A percentile compares a stretch with the other conserved stretches of the same genome.
phyloP scores from a whole-genome alignment of 441 rosid genomes.

The Flueggea neowawraea region DNA sequence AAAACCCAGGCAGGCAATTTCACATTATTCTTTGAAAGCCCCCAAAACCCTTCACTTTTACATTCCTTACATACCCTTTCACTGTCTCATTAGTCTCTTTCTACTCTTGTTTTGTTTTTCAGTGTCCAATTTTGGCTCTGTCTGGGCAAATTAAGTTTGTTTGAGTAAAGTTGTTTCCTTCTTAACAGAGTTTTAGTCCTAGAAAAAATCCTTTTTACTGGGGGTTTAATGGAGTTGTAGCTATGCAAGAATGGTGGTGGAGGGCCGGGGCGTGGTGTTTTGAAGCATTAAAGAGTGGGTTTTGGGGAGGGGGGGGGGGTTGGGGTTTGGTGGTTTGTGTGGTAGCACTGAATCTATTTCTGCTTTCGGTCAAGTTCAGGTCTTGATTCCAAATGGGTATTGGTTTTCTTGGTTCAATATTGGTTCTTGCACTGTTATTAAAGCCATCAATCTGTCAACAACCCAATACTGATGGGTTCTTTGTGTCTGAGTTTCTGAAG shows the following conservation, averaged over 20 bases:
- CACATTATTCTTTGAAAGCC: slow-evolving; percentile 21
- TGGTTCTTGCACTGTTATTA: slow-evolving; percentile 56
- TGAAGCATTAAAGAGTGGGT: slow-evolving; percentile 11
- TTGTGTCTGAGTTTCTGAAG: slow-evolving; percentile 61
- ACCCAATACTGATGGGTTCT: slow-evolving; percentile 89
- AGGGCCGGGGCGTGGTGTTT: neutral
- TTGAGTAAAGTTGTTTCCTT: neutral
- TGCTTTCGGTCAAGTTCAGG: slow-evolving; percentile 1
- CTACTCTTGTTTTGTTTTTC: slow-evolving; percentile 22
- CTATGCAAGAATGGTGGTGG: neutral
- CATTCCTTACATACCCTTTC: slow-evolving; percentile 6
- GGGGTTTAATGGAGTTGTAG: slow-evolving; percentile 17
- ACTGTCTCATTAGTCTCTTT: neutral
- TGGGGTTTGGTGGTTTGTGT: slow-evolving; percentile 16
- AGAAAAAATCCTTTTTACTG: too few relatives aligned
- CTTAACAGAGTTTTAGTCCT: neutral
- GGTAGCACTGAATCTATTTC: slow-evolving; percentile 4
- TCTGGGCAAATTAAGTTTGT: slow-evolving; percentile 25
- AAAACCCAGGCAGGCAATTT: slow-evolving; percentile 10
- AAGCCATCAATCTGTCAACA: slow-evolving; percentile 49
- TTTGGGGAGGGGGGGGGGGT: too few relatives aligned
- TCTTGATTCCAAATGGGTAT: slow-evolving; percentile 46
- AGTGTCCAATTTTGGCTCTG: slow-evolving; percentile 3
- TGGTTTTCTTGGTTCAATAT: slow-evolving; percentile 42
- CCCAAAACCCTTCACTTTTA: neutral